Conservation (phyloP, 2,329 filamentous ascomycete species). For the Diaporthe eres region DNA sequence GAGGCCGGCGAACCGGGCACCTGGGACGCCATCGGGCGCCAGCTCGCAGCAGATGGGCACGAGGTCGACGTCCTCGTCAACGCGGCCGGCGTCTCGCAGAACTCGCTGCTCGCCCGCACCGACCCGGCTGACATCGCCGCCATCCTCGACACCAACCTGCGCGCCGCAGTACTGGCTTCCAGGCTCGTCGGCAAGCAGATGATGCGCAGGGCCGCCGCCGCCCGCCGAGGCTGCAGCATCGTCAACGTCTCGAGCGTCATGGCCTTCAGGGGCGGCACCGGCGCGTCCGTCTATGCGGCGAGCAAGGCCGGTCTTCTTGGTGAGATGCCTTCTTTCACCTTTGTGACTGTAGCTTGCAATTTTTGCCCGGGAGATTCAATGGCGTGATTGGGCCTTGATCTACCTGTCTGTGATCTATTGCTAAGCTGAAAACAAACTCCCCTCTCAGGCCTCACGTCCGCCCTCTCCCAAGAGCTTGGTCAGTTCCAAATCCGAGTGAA, state of each 20-base stretch:
- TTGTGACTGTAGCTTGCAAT: not conserved
- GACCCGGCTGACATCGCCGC: conserved; percentile 63
- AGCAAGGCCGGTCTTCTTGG: conserved; percentile 86
- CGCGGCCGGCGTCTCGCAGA: conserved; percentile 81
- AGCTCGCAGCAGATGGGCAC: conserved; percentile 13
- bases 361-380: not conserved
- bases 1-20: conserved; percentile 43
- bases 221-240: conserved; percentile 66
- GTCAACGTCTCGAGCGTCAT: conserved; percentile 87
- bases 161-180: conserved; percentile 74
- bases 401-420: not conserved
- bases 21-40: conserved; percentile 42
- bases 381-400: not conserved
- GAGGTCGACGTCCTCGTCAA: conserved; percentile 78
- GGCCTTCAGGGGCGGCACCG: conserved; percentile 76
- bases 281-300: conserved; percentile 80
- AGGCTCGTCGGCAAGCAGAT: conserved; percentile 64
- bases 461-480: conserved; percentile 74
- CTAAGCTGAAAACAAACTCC: conserved; percentile 19
- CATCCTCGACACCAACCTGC: conserved; percentile 79
- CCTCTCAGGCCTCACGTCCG: conserved; percentile 74
- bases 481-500: conserved; percentile 79
- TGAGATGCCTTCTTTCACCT: conserved; percentile 49
- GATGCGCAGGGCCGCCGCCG: conserved; percentile 53
- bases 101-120: conserved; percentile 72